Conservation (phyloP, 176 grass and related monocot genomes). For the Secale cereale region DNA sequence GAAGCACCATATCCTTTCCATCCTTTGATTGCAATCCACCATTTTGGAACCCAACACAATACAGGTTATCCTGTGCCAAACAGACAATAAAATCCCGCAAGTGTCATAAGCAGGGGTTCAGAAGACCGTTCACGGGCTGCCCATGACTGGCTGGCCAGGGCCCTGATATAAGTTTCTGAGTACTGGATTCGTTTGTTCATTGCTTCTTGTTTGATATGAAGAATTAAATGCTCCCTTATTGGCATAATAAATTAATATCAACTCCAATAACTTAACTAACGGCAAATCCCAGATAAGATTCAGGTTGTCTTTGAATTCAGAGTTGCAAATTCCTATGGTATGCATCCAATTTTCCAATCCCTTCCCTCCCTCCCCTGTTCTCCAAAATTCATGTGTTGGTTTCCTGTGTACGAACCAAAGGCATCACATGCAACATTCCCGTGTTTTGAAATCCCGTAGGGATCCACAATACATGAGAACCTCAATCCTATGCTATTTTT, state of each 20-base stretch:
- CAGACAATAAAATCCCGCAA: background rate
- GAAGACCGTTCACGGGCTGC: background rate
- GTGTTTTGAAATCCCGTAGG: background rate
- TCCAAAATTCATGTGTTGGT: background rate
- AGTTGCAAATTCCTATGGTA: background rate
- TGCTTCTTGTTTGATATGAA: background rate
- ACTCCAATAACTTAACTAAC: background rate
- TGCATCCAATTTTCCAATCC: background rate
- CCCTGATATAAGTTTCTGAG: background rate
- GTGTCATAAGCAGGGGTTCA: background rate
- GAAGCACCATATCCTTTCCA: conserved; percentile 89
- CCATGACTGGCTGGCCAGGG: background rate
- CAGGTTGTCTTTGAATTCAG: background rate
- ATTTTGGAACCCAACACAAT: conserved; percentile 96
- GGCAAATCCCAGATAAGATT: background rate
- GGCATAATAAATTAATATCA: background rate
- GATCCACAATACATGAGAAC: background rate
- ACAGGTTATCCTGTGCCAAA: conserved; percentile 47
- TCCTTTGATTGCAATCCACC: conserved; percentile 85
- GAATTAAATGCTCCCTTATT: background rate
- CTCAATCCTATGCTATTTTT: background rate
- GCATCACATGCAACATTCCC: background rate
- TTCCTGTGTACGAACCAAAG: background rate
- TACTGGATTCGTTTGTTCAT: background rate
- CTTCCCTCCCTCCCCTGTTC: background rate